Conservation (phyloP, 1,284 basidiomycete species). For the Trichosporon sp. region DNA sequence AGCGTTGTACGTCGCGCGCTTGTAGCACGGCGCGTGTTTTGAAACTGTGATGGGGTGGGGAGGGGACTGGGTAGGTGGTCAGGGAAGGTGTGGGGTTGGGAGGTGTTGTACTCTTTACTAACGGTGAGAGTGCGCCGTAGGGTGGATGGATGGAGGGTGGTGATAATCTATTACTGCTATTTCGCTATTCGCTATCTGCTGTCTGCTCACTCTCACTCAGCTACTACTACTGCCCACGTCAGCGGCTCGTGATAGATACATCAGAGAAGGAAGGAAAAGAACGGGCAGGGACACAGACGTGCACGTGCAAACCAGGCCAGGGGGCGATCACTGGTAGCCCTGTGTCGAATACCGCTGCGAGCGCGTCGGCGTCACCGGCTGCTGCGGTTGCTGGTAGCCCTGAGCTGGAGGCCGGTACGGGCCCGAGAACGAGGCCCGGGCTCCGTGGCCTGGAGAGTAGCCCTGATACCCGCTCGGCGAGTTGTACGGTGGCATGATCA, state of each 20-base stretch:
- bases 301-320: too few species aligned
- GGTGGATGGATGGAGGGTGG: not conserved
- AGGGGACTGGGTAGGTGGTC: not conserved
- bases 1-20: not conserved
- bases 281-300: too few species aligned
- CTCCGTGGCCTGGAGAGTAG: conserved; percentile 24
- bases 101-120: too few species aligned
- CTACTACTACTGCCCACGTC: too few species aligned
- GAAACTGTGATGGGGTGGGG: not conserved
- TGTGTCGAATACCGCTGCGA: not conserved
- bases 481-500: conserved; percentile 36
- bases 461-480: conserved; percentile 11
- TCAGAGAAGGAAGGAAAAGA: not conserved
- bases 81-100: too few species aligned
- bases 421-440: conserved; percentile 38
- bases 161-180: not conserved
- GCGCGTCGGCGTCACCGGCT: not conserved
- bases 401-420: conserved; percentile 23
- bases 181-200: too few species aligned
- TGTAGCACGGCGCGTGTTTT: not conserved
- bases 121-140: too few species aligned
- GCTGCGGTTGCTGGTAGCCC: not conserved
- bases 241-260: not conserved
- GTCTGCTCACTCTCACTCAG: not conserved
- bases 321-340: not conserved